phyloP scores from a whole-genome alignment of 2,329 filamentous ascomycete genomes.

The Dactylellina sp. region DNA sequence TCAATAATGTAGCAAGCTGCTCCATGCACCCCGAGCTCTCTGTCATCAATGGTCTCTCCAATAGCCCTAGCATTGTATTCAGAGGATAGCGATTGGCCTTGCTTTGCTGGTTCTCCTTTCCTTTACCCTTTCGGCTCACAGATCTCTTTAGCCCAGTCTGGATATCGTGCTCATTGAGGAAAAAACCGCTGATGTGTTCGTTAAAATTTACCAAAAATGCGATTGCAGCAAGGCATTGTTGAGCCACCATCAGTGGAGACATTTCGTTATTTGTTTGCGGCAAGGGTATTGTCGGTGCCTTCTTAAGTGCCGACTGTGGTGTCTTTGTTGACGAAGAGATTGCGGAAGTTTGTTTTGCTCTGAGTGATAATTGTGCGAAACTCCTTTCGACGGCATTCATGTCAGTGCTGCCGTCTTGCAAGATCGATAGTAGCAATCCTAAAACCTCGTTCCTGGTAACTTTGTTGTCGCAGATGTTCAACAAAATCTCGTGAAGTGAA shows the following conservation, averaged over 20 bases:
- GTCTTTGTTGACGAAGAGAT: conserved; percentile 44
- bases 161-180: conserved; percentile 92
- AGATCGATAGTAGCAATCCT: conserved; percentile 88
- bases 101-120: conserved; percentile 73
- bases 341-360: conserved; percentile 76
- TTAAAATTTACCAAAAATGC: conserved; percentile 87
- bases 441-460: conserved; percentile 95
- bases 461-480: conserved; percentile 94
- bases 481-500: conserved; percentile 86
- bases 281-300: conserved; percentile 73
- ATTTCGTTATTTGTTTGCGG: conserved; percentile 80
- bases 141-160: conserved; percentile 78
- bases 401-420: conserved; percentile 95
- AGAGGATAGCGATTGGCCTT: conserved; percentile 89
- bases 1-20: conserved; percentile 84
- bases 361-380: conserved; percentile 90
- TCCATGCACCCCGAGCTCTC: conserved; percentile 99
- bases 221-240: conserved; percentile 89
- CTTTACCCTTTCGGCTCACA: conserved; percentile 84
- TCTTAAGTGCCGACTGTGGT: conserved; percentile 72
- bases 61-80: conserved; percentile 85
- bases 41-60: conserved; percentile 95
- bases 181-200: conserved; percentile 87
- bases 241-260: conserved; percentile 92
- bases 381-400: conserved; percentile 93